These are phyloP conservation scores for Zymoseptoria tritici DNA, from an alignment of 2,329 filamentous ascomycete species.

Conservation along the genomic window DNA sequence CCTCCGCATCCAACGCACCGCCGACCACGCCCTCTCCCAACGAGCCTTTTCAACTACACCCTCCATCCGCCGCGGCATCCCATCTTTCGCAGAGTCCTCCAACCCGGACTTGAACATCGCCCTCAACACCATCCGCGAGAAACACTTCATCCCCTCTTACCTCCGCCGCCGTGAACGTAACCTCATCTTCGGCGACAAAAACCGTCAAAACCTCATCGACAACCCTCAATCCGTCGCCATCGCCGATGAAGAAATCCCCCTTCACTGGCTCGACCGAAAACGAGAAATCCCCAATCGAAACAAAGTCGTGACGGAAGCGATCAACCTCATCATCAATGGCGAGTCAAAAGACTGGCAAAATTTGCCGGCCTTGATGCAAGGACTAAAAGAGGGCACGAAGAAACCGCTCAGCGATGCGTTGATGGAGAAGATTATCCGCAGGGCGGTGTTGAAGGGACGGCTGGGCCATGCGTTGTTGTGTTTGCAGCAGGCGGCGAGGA, in stretches of 20 bases:
- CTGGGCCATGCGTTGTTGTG: constrained; percentile 27
- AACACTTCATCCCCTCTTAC: constrained; percentile 39
- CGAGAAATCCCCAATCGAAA: constrained; percentile 26
- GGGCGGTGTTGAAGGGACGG: constrained; percentile 24
- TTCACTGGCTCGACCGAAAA: constrained; percentile 28
- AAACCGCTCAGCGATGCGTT: constrained; percentile 11
- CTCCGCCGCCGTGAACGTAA: constrained; percentile 35
- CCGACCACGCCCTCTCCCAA: constrained; percentile 8
- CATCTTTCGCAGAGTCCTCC: constrained; percentile 36
- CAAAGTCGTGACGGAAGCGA: constrained; percentile 22
- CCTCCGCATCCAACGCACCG: constrained; percentile 25
- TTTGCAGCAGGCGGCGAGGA: constrained; percentile 26
- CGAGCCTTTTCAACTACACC: constrained; percentile 23
- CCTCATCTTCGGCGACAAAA: constrained; percentile 36
- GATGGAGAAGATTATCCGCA: constrained; percentile 30
- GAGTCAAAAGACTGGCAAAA: constrained; percentile 30
- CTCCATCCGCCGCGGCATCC: constrained; percentile 23
- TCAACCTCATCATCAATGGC: constrained; percentile 25
- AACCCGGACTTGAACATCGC: constrained; percentile 35
- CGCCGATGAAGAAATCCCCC: constrained; percentile 33
- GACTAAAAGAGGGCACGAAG: constrained; percentile 22
- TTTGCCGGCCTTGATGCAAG: constrained; percentile 28
- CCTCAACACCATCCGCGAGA: constrained; percentile 35
- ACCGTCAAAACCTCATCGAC: constrained; percentile 35
- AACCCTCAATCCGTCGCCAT: constrained; percentile 38